Evolutionary conservation across 306 rosid genomes (phyloP).

Genomic region (Pachyrhizus erosus): DNA sequence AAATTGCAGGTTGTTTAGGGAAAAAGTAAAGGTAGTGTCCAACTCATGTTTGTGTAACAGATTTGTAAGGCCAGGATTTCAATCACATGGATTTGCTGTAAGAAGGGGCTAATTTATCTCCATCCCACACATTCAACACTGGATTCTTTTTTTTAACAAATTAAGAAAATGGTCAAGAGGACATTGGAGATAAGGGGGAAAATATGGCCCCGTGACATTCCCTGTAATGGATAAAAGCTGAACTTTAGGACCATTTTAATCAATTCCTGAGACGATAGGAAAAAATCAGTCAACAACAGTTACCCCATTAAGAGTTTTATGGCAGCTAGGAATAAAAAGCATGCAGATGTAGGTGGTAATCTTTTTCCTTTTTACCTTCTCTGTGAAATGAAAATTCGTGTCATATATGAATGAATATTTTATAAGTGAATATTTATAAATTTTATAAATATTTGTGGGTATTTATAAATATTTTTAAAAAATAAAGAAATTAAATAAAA

Average conservation of each 20-base stretch:
- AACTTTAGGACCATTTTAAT: constrained; percentile 32
- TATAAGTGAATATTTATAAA: too few relatives aligned
- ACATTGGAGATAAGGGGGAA: neutral
- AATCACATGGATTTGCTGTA: constrained; percentile 8
- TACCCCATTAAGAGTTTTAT: constrained; percentile 19
- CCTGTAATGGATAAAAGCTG: constrained; percentile 1
- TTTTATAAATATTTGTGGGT: too few relatives aligned
- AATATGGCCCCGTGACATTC: constrained; percentile 22
- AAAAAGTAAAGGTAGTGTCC: neutral
- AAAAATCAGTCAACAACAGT: constrained; percentile 22
- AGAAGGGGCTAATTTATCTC: neutral
- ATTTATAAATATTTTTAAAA: too few relatives aligned
- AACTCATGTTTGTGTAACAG: neutral
- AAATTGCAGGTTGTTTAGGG: neutral
- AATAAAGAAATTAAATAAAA: too few relatives aligned
- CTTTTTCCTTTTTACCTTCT: too few relatives aligned
- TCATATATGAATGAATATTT: too few relatives aligned
- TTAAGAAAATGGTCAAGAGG: neutral
- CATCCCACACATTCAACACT: neutral
- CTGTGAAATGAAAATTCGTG: too few relatives aligned
- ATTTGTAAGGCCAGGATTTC: neutral
- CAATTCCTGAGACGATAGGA: neutral
- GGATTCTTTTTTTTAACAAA: neutral
- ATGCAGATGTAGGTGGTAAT: neutral
- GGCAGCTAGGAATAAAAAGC: neutral